phyloP scores from a whole-genome alignment of 148 eudicot species.

The Euryodendron excelsum region DNA sequence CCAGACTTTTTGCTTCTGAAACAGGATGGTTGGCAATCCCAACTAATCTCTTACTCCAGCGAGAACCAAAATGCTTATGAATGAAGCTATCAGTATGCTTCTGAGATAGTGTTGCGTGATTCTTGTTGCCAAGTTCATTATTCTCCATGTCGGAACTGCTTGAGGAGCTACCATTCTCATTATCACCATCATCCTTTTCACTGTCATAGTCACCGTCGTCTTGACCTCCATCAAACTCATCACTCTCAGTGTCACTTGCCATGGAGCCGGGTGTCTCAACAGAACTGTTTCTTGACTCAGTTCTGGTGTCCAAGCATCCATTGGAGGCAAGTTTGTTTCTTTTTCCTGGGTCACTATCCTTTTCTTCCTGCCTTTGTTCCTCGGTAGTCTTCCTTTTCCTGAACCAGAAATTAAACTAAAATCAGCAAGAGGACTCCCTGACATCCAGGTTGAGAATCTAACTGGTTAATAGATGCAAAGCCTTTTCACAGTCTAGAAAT shows the following conservation, averaged over 20 bases:
- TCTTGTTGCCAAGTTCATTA: constrained; percentile 17
- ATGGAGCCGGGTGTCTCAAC: constrained; percentile 11
- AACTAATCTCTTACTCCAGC: constrained; percentile 41
- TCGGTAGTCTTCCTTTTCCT: constrained; percentile 55
- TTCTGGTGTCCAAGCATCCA: constrained; percentile 20
- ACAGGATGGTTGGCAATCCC: constrained; percentile 25
- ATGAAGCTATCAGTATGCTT: constrained; percentile 16
- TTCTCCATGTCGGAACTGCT: too few species aligned
- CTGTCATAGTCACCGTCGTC: constrained; percentile 17
- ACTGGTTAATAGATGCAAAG: not conserved
- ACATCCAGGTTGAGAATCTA: not conserved
- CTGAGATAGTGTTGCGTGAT: constrained; percentile 13
- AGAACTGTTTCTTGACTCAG: constrained; percentile 21
- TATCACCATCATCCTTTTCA: constrained; percentile 21
- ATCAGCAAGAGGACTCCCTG: not conserved
- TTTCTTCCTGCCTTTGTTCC: constrained; percentile 26
- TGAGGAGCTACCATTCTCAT: too few species aligned
- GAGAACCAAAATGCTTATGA: constrained; percentile 20
- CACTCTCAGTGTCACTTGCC: constrained; percentile 30
- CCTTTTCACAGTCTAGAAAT: not conserved
- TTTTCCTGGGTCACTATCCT: constrained; percentile 15
- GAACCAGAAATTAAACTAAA: constrained; percentile 10
- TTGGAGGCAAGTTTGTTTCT: constrained; percentile 24
- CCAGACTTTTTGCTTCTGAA: constrained; percentile 30
- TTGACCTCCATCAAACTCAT: constrained; percentile 23